A percentile compares a stretch with the other conserved stretches of the same genome.
Conservation (phyloP, 75 land plant species). For the Sequoia sempervirens region DNA sequence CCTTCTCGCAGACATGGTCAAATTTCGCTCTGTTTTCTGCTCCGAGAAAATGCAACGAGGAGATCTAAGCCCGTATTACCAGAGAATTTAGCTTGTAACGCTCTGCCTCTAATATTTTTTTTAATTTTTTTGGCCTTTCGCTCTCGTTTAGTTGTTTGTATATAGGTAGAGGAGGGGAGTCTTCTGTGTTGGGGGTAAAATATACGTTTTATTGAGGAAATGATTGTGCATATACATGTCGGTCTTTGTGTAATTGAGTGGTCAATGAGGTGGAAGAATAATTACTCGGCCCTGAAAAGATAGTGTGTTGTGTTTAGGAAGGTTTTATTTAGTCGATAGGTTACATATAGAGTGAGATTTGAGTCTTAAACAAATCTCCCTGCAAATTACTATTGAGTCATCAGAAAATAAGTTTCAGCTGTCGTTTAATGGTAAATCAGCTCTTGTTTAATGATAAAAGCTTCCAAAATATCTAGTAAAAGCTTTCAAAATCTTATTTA, state of each 20-base stretch:
- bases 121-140: background rate
- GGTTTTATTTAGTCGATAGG: too few species aligned
- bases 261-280: too few species aligned
- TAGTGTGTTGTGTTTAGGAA: too few species aligned
- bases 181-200: background rate
- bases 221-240: background rate
- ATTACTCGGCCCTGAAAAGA: too few species aligned
- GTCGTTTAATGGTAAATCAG: too few species aligned
- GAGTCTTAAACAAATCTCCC: too few species aligned
- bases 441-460: too few species aligned
- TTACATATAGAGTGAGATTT: too few species aligned
- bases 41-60: background rate
- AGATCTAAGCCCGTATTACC: background rate
- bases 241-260: background rate
- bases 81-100: background rate
- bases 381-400: too few species aligned
- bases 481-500: too few species aligned
- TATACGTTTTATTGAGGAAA: background rate
- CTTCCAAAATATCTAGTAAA: too few species aligned
- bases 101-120: background rate
- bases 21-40: background rate
- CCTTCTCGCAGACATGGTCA: constrained; percentile 42
- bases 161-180: background rate
- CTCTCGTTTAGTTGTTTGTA: background rate
- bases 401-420: too few species aligned